These are phyloP conservation scores for Rhizopogon vulgaris DNA, from an alignment of 768 basidiomycete genomes.

Conservation along the genomic window DNA sequence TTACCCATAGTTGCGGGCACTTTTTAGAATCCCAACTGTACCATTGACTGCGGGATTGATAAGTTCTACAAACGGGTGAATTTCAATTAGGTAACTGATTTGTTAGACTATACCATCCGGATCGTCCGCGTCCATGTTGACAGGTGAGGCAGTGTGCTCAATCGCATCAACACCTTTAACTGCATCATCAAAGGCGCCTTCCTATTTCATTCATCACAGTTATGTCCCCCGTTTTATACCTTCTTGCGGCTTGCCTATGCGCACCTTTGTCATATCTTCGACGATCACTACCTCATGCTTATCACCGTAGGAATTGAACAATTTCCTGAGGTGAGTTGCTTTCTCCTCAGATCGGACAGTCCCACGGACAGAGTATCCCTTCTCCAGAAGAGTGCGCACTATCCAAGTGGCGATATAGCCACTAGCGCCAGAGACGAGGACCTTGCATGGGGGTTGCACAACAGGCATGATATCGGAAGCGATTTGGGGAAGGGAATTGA, in stretches of 20 bases:
- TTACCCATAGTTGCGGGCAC: constrained; percentile 49
- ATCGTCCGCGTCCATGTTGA: constrained; percentile 40
- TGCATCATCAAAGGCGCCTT: constrained; percentile 72
- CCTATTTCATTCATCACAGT: constrained; percentile 25
- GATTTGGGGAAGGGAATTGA: neutral
- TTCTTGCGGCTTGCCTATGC: too few species aligned
- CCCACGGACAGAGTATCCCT: constrained; percentile 58
- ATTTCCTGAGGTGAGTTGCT: constrained; percentile 46
- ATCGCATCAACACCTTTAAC: constrained; percentile 73
- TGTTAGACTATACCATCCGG: constrained; percentile 27
- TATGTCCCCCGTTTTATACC: neutral
- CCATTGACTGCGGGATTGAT: constrained; percentile 70
- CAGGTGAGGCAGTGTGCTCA: constrained; percentile 63
- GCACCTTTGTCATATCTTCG: constrained; percentile 52
- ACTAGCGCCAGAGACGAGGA: constrained; percentile 24
- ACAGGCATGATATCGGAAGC: constrained; percentile 13
- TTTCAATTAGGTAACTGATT: neutral
- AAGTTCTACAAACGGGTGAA: constrained; percentile 36
- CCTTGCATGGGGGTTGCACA: constrained; percentile 20
- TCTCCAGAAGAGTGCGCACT: constrained; percentile 47
- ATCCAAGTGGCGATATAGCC: constrained; percentile 46
- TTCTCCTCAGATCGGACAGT: constrained; percentile 63
- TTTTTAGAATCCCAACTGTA: constrained; percentile 56
- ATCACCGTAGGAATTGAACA: constrained; percentile 48
- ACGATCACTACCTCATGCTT: constrained; percentile 63